Base-by-base conservation (phyloP, 2,329 filamentous ascomycete genomes). In the Ceratocystiopsis sp. region DNA sequence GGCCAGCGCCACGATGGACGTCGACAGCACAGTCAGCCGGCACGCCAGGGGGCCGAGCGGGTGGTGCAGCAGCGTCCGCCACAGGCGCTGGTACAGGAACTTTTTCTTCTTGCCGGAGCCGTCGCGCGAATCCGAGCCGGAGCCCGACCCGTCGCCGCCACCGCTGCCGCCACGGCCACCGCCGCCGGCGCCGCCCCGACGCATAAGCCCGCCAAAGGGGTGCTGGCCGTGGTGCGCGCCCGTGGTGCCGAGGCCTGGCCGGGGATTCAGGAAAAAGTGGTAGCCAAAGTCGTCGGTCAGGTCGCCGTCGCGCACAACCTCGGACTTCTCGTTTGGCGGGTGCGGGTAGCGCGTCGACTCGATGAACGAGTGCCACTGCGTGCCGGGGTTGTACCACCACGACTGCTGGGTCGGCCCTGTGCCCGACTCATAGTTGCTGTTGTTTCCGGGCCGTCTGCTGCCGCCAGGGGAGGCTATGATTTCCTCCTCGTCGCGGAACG, bases 21-120 rank as follows among this genome's bases (percentile, higher is more conserved):
- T 93, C 46, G 78, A 68, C 57, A 94, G 78, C 41, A 94, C 84
- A 14, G 75, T 79, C 17, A 93, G 63, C 42, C 91, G 83, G 57
- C 94, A 84, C 14, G 82, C 65, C 43, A 95, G 66, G 3, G 91
- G 91, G 1, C 94, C 81, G 50, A 95, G 78, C 13, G 86, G 81
- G 54, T 87, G 85, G 46, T 79, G 78, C 54, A 94, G 67, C 25
- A 93, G 66, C 35, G 75, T 71, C 42, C 72, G 69, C 67, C 81
- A 80, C 41, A 80, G 60, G 44, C 76, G 71, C 55, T 75, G 73
- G 48, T 62, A 65, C 11, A 66, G 51, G 9, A 34, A 34, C 33
- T 5, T 7, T 13, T 42, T 13, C 43, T 43, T 46, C 42, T 43
- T 41, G 14, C 35, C 21, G 29, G 40, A 54, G 16, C 41, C 35